Conservation (phyloP, 2,329 filamentous ascomycete species). For the Alternaria solani region DNA sequence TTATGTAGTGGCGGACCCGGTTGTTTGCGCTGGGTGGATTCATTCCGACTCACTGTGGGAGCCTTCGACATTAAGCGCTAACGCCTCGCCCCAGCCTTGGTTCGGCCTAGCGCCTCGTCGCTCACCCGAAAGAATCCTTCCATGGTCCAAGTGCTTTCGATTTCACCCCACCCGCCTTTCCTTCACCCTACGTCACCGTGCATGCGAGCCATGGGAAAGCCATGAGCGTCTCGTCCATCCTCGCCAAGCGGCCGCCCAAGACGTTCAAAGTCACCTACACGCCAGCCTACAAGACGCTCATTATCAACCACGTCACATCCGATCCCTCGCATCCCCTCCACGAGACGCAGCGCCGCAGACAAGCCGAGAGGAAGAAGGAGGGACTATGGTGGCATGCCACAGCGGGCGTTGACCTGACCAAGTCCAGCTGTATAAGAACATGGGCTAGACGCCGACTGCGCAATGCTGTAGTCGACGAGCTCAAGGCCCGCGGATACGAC, state of each 20-base stretch:
- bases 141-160: not conserved
- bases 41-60: constrained; percentile 26
- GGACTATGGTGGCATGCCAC: constrained; percentile 48
- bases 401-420: constrained; percentile 31
- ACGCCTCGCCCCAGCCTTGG: not conserved
- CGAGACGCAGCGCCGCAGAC: constrained; percentile 28
- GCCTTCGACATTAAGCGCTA: constrained; percentile 23
- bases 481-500: constrained; percentile 39
- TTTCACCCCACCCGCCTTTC: not conserved
- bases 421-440: constrained; percentile 42
- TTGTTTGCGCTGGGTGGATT: constrained; percentile 23
- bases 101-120: constrained; percentile 11
- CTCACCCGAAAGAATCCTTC: constrained; percentile 8
- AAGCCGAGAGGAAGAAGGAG: constrained; percentile 27
- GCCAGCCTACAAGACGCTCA: constrained; percentile 34
- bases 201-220: constrained; percentile 5
- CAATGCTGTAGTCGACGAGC: constrained; percentile 41
- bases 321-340: constrained; percentile 40
- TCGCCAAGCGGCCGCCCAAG: constrained; percentile 24
- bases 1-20: constrained; percentile 22
- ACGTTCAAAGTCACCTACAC: constrained; percentile 36
- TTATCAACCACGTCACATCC: constrained; percentile 28
- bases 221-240: constrained; percentile 22
- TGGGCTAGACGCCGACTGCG: constrained; percentile 44
- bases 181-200: constrained; percentile 13